Evolutionary conservation across 2,329 filamentous ascomycete species (phyloP), one percentile per base, ranked within the genome.

Genomic region (Cercospora sesami): DNA sequence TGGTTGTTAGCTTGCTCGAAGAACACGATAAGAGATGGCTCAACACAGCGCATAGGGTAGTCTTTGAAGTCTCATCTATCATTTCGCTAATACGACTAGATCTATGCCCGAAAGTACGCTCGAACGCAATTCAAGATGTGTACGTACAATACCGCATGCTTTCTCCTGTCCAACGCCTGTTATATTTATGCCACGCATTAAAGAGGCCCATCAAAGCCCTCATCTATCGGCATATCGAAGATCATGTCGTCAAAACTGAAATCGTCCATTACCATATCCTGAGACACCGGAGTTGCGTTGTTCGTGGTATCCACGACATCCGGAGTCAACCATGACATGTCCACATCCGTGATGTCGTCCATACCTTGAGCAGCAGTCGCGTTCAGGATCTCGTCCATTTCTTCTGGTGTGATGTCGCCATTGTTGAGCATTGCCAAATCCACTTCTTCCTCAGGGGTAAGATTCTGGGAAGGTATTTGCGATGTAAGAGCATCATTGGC

Each of bases 221-320:
- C 69, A 55, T 72, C 73, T 36, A 75, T 21, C 16, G 71, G 69
- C 72, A 76, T 74, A 65, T 76, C 74, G 45, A 75, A 76, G 1
- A 73, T 68, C 65, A 63, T 67, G 18, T 67, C 63, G 2, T 70
- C 69, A 51, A 74, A 71, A 18, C 66, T 68, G 59, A 75, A 53
- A 42, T 75, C 72, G 16, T 71, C 72, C 61, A 73, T 71, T 26
- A 63, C 53, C 36, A 71, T 63, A 36, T 74, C 74, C n/a, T 63
- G 30, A 62, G 67, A 53, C 51, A 45, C 39, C 28, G 39, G 21
- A 18, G 36, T 51, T 48, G 48, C 63, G n/a, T 57, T 58, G 36
- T 53, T 67, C 16, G 48, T 60, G 31, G 23, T 48, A 14, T 55
- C 26, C 55, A 42, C 55, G n/a, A 30, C 48, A 9, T 68, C 66